A percentile compares a stretch with the other conserved stretches of the same genome.
Conservation (phyloP, 495 filamentous ascomycete species). For the Hyaloscypha finlandica region DNA sequence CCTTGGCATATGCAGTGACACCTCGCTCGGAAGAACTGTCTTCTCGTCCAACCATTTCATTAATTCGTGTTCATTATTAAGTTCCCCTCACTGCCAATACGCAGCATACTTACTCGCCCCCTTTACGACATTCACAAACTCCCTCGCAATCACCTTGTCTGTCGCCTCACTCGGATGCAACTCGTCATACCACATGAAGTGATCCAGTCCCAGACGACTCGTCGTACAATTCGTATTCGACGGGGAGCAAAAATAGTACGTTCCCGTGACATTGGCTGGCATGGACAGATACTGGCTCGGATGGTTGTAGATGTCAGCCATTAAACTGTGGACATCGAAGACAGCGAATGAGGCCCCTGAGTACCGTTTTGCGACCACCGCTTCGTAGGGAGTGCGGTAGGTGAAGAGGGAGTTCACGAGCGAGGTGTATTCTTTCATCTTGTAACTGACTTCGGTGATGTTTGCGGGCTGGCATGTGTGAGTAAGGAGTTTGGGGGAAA, state of each 20-base stretch:
- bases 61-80: background rate
- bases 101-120: slow-evolving; percentile 60
- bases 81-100: slow-evolving; percentile 41
- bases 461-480: slow-evolving; percentile 45
- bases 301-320: slow-evolving; percentile 62
- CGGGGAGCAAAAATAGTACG: slow-evolving; percentile 52
- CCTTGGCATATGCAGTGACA: too few species aligned
- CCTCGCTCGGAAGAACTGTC: background rate
- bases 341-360: slow-evolving; percentile 62
- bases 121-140: slow-evolving; percentile 61
- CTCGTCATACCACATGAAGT: slow-evolving; percentile 60
- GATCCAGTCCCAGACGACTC: slow-evolving; percentile 29
- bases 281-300: slow-evolving; percentile 60
- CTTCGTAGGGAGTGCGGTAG: slow-evolving; percentile 61
- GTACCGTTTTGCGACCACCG: slow-evolving; percentile 53
- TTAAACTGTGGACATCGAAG: slow-evolving; percentile 63
- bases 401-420: slow-evolving; percentile 61
- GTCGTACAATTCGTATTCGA: slow-evolving; percentile 36
- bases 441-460: slow-evolving; percentile 53
- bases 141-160: slow-evolving; percentile 53
- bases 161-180: slow-evolving; percentile 67
- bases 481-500: background rate
- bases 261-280: slow-evolving; percentile 64
- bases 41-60: background rate
- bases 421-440: slow-evolving; percentile 64